Conservation (phyloP, 495 filamentous ascomycete genomes). For the Hypoxylon intermedium region DNA sequence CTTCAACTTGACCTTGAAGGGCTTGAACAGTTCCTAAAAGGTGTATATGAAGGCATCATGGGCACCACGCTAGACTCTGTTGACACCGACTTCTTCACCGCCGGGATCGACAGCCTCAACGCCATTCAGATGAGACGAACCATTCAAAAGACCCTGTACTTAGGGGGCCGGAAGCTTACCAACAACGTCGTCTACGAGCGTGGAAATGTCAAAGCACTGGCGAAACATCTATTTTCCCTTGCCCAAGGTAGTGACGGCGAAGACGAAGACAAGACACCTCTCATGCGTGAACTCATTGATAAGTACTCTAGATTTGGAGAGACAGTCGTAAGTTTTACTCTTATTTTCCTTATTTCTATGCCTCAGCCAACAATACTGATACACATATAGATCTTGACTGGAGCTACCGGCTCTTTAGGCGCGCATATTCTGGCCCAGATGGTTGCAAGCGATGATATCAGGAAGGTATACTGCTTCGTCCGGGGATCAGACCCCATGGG, state of each 20-base stretch:
- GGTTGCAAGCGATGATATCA: conserved; percentile 47
- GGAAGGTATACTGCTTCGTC: conserved; percentile 59
- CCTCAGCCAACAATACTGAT: neutral
- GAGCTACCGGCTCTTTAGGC: conserved; percentile 64
- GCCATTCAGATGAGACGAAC: conserved; percentile 61
- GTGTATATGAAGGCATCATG: conserved; percentile 47
- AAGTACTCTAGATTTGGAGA: conserved; percentile 57
- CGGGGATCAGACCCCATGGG: conserved; percentile 44
- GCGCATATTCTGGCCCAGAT: conserved; percentile 58
- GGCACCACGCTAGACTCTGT: conserved; percentile 41
- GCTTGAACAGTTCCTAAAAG: conserved; percentile 49
- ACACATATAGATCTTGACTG: conserved; percentile 58
- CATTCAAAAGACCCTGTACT: conserved; percentile 52
- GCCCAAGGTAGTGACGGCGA: conserved; percentile 26
- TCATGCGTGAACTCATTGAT: conserved; percentile 53
- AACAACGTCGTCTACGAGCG: conserved; percentile 59
- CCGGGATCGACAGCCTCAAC: conserved; percentile 64
- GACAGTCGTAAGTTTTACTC: neutral
- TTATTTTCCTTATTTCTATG: neutral
- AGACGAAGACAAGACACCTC: conserved; percentile 34
- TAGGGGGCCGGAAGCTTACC: conserved; percentile 41
- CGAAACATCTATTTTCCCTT: conserved; percentile 49
- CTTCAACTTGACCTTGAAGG: conserved; percentile 46
- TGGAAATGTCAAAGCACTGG: conserved; percentile 51
- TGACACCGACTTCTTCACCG: conserved; percentile 57